Evolutionary conservation across 2,329 filamentous ascomycete genomes (phyloP).

Genomic region (Cladosporium austrohemisphaericum): DNA sequence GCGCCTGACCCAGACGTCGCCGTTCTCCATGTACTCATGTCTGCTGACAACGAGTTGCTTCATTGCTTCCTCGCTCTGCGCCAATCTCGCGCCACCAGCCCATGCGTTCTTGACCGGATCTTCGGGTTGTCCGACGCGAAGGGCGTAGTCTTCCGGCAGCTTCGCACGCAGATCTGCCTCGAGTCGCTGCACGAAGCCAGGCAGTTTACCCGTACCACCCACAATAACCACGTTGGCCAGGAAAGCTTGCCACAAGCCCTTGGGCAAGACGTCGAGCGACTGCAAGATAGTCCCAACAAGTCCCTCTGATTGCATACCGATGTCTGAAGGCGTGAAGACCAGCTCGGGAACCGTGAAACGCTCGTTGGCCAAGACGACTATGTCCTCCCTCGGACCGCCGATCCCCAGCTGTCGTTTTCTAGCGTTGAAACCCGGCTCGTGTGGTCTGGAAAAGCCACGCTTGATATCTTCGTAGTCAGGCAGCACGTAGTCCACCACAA

Average conservation of each 20-base stretch:
- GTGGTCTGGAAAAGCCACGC: slow-evolving; percentile 70
- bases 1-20: slow-evolving; percentile 42
- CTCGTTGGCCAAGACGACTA: slow-evolving; percentile 85
- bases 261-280: slow-evolving; percentile 68
- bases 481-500: slow-evolving; percentile 87
- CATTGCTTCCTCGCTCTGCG: slow-evolving; percentile 62
- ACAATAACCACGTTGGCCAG: slow-evolving; percentile 85
- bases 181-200: slow-evolving; percentile 77
- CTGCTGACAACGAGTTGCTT: slow-evolving; percentile 72
- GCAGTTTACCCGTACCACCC: slow-evolving; percentile 76
- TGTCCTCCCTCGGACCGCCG: slow-evolving; percentile 62
- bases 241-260: slow-evolving; percentile 78
- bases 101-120: slow-evolving; percentile 80
- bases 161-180: slow-evolving; percentile 30
- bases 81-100: slow-evolving; percentile 77
- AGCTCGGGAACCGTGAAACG: slow-evolving; percentile 87
- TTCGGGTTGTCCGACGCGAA: slow-evolving; percentile 65
- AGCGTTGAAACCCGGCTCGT: slow-evolving; percentile 64
- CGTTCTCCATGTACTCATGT: slow-evolving; percentile 85
- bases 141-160: slow-evolving; percentile 65
- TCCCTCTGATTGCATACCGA: slow-evolving; percentile 79
- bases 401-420: slow-evolving; percentile 48
- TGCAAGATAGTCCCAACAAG: slow-evolving; percentile 80
- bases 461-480: slow-evolving; percentile 68
- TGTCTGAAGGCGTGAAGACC: slow-evolving; percentile 79